phyloP scores from a whole-genome alignment of 1,284 basidiomycete genomes.

The Rhizoctonia solani region DNA sequence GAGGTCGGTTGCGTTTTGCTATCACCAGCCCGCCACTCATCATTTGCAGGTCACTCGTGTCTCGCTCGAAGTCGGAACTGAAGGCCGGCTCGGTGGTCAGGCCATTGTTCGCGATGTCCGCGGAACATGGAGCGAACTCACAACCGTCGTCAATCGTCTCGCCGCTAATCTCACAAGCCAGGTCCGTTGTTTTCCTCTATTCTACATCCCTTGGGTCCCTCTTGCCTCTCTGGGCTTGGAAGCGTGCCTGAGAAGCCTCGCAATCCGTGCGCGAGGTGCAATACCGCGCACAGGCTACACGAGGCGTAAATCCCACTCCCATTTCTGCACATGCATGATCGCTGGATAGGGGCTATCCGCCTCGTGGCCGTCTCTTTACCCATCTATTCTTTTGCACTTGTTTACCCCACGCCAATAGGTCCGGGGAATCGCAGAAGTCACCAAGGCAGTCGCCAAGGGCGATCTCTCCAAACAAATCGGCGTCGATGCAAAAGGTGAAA shows the following conservation, averaged over 20 bases:
- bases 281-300: too few species aligned
- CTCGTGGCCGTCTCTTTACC: too few species aligned
- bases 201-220: too few species aligned
- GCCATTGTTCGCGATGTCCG: slow-evolving; percentile 91
- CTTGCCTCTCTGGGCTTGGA: too few species aligned
- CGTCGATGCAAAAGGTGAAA: slow-evolving; percentile 95
- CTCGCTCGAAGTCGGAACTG: slow-evolving; percentile 89
- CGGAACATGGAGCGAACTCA: slow-evolving; percentile 92
- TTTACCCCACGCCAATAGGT: slow-evolving; percentile 49
- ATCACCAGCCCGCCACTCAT: neutral
- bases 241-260: too few species aligned
- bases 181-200: slow-evolving; percentile 36
- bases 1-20: slow-evolving; percentile 47
- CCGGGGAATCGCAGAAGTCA: slow-evolving; percentile 91
- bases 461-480: slow-evolving; percentile 96
- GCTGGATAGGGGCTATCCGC: too few species aligned
- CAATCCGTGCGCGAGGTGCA: too few species aligned
- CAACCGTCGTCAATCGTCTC: slow-evolving; percentile 87
- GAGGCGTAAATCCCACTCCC: too few species aligned
- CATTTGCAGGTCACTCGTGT: slow-evolving; percentile 68
- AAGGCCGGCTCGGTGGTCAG: slow-evolving; percentile 91
- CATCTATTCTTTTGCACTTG: too few species aligned
- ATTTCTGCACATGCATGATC: too few species aligned
- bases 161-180: slow-evolving; percentile 95
- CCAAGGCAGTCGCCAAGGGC: slow-evolving; percentile 96